Conservation (phyloP, 208 protist species). For the Leishmania gerbilli region DNA sequence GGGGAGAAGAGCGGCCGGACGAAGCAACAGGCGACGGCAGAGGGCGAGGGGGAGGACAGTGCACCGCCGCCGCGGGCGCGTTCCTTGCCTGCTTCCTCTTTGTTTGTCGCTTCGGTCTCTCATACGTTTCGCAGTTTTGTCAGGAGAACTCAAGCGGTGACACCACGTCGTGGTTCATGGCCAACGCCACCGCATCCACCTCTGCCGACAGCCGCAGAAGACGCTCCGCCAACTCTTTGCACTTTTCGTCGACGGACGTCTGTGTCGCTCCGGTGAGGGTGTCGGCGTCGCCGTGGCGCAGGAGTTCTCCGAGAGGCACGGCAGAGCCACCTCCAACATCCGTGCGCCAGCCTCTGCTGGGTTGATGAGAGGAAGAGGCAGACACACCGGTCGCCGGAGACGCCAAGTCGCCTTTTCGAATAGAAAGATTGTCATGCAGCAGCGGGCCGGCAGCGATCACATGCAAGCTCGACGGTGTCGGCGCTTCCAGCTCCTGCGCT, state of each 20-base stretch:
- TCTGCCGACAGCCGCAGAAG: slow-evolving; percentile 20
- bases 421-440: background rate
- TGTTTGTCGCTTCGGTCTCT: background rate
- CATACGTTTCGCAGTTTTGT: background rate
- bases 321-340: background rate
- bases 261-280: background rate
- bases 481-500: background rate
- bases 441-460: background rate
- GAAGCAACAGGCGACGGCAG: background rate
- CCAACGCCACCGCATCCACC: slow-evolving; percentile 8
- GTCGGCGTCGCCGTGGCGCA: background rate
- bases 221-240: slow-evolving; percentile 21
- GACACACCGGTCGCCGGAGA: background rate
- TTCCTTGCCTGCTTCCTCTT: background rate
- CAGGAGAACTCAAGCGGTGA: slow-evolving; percentile 28
- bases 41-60: background rate
- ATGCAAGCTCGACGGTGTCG: slow-evolving; percentile 1
- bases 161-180: slow-evolving; percentile 15
- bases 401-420: background rate
- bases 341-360: background rate
- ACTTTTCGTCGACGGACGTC: slow-evolving; percentile 3
- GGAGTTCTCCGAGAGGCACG: background rate
- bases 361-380: background rate
- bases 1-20: background rate
- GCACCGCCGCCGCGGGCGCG: too few species aligned